Base-by-base conservation (phyloP, 495 filamentous ascomycete genomes). In the Sordaria brevicollis region DNA sequence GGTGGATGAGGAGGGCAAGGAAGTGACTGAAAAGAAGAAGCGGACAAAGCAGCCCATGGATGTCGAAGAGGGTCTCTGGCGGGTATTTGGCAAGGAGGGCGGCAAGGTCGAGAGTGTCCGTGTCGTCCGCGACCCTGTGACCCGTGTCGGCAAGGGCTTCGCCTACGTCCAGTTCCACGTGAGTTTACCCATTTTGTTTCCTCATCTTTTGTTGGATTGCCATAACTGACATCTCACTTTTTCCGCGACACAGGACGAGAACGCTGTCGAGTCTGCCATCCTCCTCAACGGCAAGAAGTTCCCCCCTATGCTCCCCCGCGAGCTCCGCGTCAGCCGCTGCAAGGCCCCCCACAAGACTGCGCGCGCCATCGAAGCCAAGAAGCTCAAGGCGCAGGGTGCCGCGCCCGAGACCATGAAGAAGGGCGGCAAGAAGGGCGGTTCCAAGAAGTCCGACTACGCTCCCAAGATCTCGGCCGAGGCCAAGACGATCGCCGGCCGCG, bases 161-260 rank as follows among this genome's bases (percentile, higher is more conserved):
- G 96, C 96, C 25, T 99, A 99, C 74, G 93, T 99, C 37, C 96
- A 99, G 75, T 99, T 98, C 79, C 83, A 87, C 76, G 88, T 89
- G 71, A 76, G 80, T 77, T 68, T 5, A 31, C 41, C 25, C 35
- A 33, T 4, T 35, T 41, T 11, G 11, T 17, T 4, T 41, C 6
- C 21, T 25, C 9, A n/a, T n/a, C 11, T 38, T 31, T n/a, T n/a
- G n/a, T n/a, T n/a, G n/a, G 31, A 2, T 29, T 4, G 11, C 29
- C 10, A 25, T 38, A 65, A 38, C 38, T 71, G 69, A 74, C 69
- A 29, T 54, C 5, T 41, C n/a, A n/a, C 5, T 65, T 39, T 13
- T 13, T 25, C 25, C 39, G 11, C 25, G 17, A 1, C 25, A 13
- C 79, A 94, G 86, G 92, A 97, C 73, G 85, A 83, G 33, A 97